These are phyloP conservation scores for Xanthoparmelia taractica DNA, from an alignment of 495 filamentous ascomycete species.

Conservation along the genomic window DNA sequence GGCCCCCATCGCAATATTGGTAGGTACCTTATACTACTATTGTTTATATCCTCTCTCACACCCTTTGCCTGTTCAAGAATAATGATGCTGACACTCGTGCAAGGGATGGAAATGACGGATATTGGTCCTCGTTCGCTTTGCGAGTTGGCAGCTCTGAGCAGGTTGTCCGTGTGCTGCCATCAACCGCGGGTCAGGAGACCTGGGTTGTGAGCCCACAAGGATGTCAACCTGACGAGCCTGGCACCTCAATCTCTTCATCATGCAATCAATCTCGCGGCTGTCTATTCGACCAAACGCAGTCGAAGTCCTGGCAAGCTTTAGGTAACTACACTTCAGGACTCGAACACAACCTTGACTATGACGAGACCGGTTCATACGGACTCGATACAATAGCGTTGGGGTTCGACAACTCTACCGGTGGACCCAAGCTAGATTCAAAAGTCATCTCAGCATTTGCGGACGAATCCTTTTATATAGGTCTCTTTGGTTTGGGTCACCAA, in stretches of 20 bases:
- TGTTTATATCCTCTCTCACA: too few relatives aligned
- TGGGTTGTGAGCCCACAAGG: slow-evolving; percentile 34
- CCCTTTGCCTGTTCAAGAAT: neutral
- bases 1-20: slow-evolving; percentile 19
- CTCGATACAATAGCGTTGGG: slow-evolving; percentile 45
- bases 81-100: neutral
- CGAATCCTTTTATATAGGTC: slow-evolving; percentile 43
- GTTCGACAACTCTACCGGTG: slow-evolving; percentile 28
- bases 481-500: slow-evolving; percentile 46
- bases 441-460: slow-evolving; percentile 39
- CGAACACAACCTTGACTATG: slow-evolving; percentile 39
- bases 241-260: slow-evolving; percentile 16
- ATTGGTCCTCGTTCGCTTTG: slow-evolving; percentile 46
- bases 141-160: slow-evolving; percentile 43
- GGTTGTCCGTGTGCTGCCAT: slow-evolving; percentile 37
- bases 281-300: slow-evolving; percentile 40
- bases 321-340: slow-evolving; percentile 35
- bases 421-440: slow-evolving; percentile 39
- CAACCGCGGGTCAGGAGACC: slow-evolving; percentile 40
- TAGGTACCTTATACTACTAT: neutral
- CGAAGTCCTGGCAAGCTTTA: slow-evolving; percentile 40
- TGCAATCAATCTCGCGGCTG: slow-evolving; percentile 44
- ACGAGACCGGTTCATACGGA: slow-evolving; percentile 38
- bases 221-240: slow-evolving; percentile 20
- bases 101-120: slow-evolving; percentile 48